Evolutionary conservation across 331 rosid species (phyloP).

Genomic region (Malus hybrid): DNA sequence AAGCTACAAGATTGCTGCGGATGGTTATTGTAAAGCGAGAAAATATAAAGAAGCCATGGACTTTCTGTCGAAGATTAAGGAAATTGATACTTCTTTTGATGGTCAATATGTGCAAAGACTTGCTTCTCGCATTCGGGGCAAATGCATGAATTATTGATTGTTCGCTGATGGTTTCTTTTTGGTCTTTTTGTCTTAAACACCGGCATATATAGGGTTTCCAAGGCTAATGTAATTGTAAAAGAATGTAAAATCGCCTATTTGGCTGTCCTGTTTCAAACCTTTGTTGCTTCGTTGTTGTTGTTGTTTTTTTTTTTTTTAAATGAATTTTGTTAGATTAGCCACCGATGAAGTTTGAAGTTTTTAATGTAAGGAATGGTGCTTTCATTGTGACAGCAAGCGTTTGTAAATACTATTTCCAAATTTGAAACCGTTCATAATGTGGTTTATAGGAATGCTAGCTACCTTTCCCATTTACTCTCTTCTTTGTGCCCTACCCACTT

Average conservation of each 20-base stretch:
- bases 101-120: slow-evolving; percentile 49
- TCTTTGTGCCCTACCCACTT: too few species aligned
- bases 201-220: not conserved
- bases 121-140: slow-evolving; percentile 48
- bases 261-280: not conserved
- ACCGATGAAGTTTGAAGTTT: too few species aligned
- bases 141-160: slow-evolving; percentile 19
- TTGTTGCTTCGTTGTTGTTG: not conserved
- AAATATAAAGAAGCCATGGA: slow-evolving; percentile 64
- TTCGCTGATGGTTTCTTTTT: not conserved
- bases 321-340: too few species aligned
- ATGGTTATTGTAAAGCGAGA: slow-evolving; percentile 70
- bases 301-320: too few species aligned
- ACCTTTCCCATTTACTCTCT: too few species aligned
- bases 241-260: not conserved
- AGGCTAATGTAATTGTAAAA: not conserved
- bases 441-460: too few species aligned
- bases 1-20: slow-evolving; percentile 75
- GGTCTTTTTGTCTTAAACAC: not conserved
- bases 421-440: not conserved
- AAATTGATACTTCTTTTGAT: slow-evolving; percentile 47
- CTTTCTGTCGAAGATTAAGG: slow-evolving; percentile 60
- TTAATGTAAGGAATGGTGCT: not conserved
- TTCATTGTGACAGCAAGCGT: too few species aligned
- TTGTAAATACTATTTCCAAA: too few species aligned